Evolutionary conservation across 495 filamentous ascomycete species (phyloP), one percentile per base, ranked within the genome.

Genomic region (Aspergillus haitiensis): DNA sequence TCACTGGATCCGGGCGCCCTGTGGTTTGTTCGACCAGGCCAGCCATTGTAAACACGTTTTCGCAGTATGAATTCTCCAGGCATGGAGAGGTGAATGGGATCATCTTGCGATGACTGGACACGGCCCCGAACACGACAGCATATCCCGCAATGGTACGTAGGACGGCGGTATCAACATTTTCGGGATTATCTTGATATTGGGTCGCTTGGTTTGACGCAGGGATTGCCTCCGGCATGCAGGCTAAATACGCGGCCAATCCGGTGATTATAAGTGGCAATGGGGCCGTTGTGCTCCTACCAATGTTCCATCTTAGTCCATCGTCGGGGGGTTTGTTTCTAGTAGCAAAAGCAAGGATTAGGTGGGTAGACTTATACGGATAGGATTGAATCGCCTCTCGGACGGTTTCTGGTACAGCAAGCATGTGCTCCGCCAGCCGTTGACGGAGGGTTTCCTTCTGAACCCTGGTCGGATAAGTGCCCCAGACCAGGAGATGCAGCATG

Each of bases 11-110:
- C 0, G 67, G 69, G 0, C 15, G 16, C 11, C 54, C 50, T 2
- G 63, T 70, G 0, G 9, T 8, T 7, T 52, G 27, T 37, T 71
- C 64, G 5, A 68, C 45, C 3, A 75, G 27, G 1, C 70, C 66
- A 8, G 69, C 61, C 75, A 78, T 75, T 0, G 49, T 62, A 32
- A 77, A 72, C 0, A 78, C 44, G 42, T 77, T 76, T 32, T 71
- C 68, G 27, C 60, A 70, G 63, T 69, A 78, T 7, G 58, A 60
- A 4, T 59, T 68, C 3, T 66, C 53, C 0, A 47, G 13, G 1
- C 66, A 63, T 3, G 71, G 60, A 6, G 60, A 56, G 33, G 60
- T 59, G 49, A 68, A 72, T 0, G 54, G 12, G 7, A 70, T 65
- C 2, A 62, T 65, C 0, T 52, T 46, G 10, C 71, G 69, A 57